A percentile compares a stretch with the other conserved stretches of the same genome.
phyloP scores from a whole-genome alignment of 768 basidiomycete species.

The Gloeophyllum trabeum region DNA sequence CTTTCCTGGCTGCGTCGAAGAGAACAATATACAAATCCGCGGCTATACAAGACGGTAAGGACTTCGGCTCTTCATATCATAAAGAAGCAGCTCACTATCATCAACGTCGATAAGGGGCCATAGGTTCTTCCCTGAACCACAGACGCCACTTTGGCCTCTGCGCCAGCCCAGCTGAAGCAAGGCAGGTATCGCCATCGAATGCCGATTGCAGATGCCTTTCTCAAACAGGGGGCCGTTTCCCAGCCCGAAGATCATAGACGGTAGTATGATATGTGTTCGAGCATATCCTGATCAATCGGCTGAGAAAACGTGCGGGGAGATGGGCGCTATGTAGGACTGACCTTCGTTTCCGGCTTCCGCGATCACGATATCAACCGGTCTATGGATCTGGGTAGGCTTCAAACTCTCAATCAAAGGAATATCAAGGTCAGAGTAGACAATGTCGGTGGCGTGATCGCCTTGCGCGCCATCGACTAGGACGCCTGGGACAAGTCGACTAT shows the following conservation, averaged over 20 bases:
- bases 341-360: slow-evolving; percentile 38
- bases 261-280: slow-evolving; percentile 39
- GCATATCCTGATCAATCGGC: slow-evolving; percentile 29
- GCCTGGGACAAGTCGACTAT: slow-evolving; percentile 14
- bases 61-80: not conserved
- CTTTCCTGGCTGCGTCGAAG: slow-evolving; percentile 23
- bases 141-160: slow-evolving; percentile 38
- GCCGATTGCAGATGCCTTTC: slow-evolving; percentile 37
- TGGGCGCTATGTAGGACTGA: slow-evolving; percentile 9
- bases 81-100: slow-evolving; percentile 26
- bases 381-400: slow-evolving; percentile 32
- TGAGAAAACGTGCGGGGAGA: not conserved
- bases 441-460: slow-evolving; percentile 26
- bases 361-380: slow-evolving; percentile 35
- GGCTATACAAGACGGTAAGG: slow-evolving; percentile 17
- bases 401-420: slow-evolving; percentile 30
- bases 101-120: slow-evolving; percentile 50
- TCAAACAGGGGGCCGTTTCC: slow-evolving; percentile 35
- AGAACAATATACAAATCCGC: slow-evolving; percentile 31
- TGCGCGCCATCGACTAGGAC: slow-evolving; percentile 29
- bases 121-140: slow-evolving; percentile 45
- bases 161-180: slow-evolving; percentile 32
- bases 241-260: slow-evolving; percentile 50
- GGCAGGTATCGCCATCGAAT: slow-evolving; percentile 40
- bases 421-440: slow-evolving; percentile 39